Conservation (phyloP, 2,329 filamentous ascomycete genomes). For the Endothia cerciana region DNA sequence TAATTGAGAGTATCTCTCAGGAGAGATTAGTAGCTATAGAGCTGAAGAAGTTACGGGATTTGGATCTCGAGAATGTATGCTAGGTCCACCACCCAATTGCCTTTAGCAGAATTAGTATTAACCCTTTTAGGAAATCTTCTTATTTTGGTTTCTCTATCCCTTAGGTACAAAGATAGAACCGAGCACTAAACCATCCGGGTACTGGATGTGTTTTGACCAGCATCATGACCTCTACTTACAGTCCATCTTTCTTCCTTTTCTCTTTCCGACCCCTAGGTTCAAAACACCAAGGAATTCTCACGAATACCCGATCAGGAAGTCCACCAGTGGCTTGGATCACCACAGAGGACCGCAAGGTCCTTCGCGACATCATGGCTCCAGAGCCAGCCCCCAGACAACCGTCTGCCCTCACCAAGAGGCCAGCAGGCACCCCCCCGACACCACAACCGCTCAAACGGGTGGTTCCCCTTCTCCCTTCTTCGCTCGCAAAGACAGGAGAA, state of each 20-base stretch:
- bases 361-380: not conserved
- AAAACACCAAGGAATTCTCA: slow-evolving; percentile 1
- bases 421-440: not conserved
- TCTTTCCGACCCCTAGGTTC: slow-evolving; percentile 2
- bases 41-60: too few relatives aligned
- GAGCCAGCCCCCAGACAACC: not conserved
- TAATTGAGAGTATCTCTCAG: too few relatives aligned
- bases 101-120: too few relatives aligned
- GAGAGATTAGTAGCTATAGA: too few relatives aligned
- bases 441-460: not conserved
- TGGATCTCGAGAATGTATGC: too few relatives aligned
- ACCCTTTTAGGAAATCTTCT: too few relatives aligned
- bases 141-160: too few relatives aligned
- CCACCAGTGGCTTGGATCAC: not conserved
- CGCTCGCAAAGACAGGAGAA: not conserved
- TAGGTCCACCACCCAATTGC: too few relatives aligned
- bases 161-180: too few relatives aligned
- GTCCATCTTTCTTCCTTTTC: slow-evolving; percentile 5
- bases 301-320: not conserved
- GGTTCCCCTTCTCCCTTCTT: not conserved
- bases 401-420: not conserved
- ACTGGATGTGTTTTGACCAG: too few relatives aligned
- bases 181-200: too few relatives aligned
- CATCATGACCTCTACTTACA: too few relatives aligned
- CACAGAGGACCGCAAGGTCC: not conserved